Base-by-base conservation (phyloP, 306 rosid species). In the Sechiopsis laciniata region DNA sequence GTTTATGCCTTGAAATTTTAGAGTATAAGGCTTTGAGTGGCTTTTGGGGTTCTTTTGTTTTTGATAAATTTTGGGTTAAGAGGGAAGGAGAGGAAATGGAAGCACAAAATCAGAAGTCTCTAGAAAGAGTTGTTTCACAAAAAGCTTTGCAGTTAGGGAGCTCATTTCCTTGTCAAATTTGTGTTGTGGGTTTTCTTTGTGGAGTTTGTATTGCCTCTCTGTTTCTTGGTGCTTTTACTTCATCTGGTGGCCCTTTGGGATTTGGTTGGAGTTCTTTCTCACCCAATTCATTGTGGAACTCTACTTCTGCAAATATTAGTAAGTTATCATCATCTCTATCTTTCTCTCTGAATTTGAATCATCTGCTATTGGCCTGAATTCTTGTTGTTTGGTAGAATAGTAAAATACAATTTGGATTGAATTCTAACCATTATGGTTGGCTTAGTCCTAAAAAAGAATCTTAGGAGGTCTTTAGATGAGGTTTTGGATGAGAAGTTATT, bases 161-260 rank as follows among this genome's bases (percentile, higher is more conserved):
- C 66, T 90, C 96, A 14, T 90, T 90, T 73, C 83, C 91, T 12
- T 93, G 98, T 61, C 96, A 89, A 82, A 83, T 90, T 74, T 93
- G 98, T 84, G 97, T 87, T 59, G 86, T 86, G 76, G 98, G 98
- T 29, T 87, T 93, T 83, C 90, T 93, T 1, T 85, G 88, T 61
- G 98, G 98, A 70, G 81, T 93, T 24, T 88, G 98, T 72, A 84
- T 93, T 16, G 82, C 97, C 37, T 80, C 87, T 80, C 74, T 93
- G 52, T 86, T 90, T 79, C 61, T 90, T 73, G 96, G 97, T 71
- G 82, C 91, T 77, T 83, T 93, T 45, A 84, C 98, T 73, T 90
- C 98, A 15, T 76, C 90, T 70, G 89, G 87, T 37, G 22, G 15
- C 7, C 53, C 89, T 61, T 82, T 87, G 61, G 86, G 88, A 78